phyloP scores from a whole-genome alignment of 371 early-diverging fungal species.

The Mucor racemosus region DNA sequence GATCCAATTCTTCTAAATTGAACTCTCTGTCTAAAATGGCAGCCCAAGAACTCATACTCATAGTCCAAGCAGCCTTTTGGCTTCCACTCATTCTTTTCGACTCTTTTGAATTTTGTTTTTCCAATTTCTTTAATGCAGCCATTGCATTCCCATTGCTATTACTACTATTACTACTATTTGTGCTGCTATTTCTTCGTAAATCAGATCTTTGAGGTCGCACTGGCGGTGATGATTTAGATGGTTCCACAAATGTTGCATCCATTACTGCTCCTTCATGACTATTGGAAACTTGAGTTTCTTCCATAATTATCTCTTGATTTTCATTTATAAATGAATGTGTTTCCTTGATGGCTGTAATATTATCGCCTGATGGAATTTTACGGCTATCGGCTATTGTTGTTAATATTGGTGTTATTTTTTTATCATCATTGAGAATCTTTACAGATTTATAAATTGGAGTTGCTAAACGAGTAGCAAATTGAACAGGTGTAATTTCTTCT shows the following conservation, averaged over 20 bases:
- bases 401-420: neutral
- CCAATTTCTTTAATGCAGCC: neutral
- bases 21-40: constrained; percentile 39
- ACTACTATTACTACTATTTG: neutral
- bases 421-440: constrained; percentile 11
- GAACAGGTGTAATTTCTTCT: constrained; percentile 16
- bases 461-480: constrained; percentile 21
- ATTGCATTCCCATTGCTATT: neutral
- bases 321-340: neutral
- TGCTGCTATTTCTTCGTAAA: constrained; percentile 11
- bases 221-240: constrained; percentile 3
- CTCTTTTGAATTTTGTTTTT: neutral
- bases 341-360: neutral
- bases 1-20: constrained; percentile 27
- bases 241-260: constrained; percentile 3
- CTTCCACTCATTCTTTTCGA: constrained; percentile 37
- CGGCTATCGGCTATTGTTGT: no score
- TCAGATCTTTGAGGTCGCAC: constrained; percentile 25
- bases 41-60: constrained; percentile 48
- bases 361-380: no score
- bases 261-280: neutral
- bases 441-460: constrained; percentile 24
- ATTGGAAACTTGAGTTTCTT: neutral
- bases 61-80: constrained; percentile 52
- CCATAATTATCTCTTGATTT: neutral